A percentile compares a stretch with the other conserved stretches of the same genome.
These are phyloP conservation scores for Aethionema arabicum DNA, from an alignment of 345 rosid genomes.

Conservation along the genomic window DNA sequence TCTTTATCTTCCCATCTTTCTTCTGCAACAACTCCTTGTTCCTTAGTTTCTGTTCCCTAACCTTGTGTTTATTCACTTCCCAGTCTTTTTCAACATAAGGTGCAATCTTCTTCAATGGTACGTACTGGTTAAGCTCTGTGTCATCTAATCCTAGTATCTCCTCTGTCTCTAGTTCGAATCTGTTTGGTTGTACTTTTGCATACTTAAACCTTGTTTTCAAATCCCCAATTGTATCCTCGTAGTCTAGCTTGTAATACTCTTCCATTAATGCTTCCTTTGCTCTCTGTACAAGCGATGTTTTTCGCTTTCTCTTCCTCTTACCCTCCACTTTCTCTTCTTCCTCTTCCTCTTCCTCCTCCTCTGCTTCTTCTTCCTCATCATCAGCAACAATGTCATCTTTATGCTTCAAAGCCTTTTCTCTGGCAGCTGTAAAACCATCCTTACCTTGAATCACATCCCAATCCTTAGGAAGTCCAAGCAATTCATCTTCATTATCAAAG, in stretches of 20 bases:
- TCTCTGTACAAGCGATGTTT: slow-evolving; percentile 58
- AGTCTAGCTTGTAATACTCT: slow-evolving; percentile 86
- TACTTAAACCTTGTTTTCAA: slow-evolving; percentile 90
- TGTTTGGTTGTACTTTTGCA: slow-evolving; percentile 67
- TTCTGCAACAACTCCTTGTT: slow-evolving; percentile 42
- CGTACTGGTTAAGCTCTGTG: slow-evolving; percentile 77
- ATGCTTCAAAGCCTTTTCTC: slow-evolving; percentile 52
- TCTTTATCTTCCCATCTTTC: slow-evolving; percentile 44
- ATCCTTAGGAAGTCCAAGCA: slow-evolving; percentile 74
- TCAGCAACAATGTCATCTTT: slow-evolving; percentile 37
- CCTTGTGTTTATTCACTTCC: slow-evolving; percentile 58
- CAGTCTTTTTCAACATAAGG: slow-evolving; percentile 75
- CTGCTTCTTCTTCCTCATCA: slow-evolving; percentile 29
- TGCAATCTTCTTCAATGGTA: slow-evolving; percentile 78
- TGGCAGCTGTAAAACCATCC: slow-evolving; percentile 65
- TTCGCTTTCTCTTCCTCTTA: slow-evolving; percentile 67
- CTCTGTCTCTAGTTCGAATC: slow-evolving; percentile 51
- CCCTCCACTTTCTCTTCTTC: slow-evolving; percentile 38
- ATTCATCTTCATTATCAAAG: slow-evolving; percentile 81
- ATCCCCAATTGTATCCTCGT: slow-evolving; percentile 84
- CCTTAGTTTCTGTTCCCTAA: slow-evolving; percentile 53
- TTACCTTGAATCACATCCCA: slow-evolving; percentile 54
- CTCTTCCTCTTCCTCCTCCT: slow-evolving; percentile 22
- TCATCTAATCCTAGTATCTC: slow-evolving; percentile 69
- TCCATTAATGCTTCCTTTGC: slow-evolving; percentile 80